These are phyloP conservation scores for Venturia nashicola DNA, from an alignment of 2,329 filamentous ascomycete species.

Conservation along the genomic window DNA sequence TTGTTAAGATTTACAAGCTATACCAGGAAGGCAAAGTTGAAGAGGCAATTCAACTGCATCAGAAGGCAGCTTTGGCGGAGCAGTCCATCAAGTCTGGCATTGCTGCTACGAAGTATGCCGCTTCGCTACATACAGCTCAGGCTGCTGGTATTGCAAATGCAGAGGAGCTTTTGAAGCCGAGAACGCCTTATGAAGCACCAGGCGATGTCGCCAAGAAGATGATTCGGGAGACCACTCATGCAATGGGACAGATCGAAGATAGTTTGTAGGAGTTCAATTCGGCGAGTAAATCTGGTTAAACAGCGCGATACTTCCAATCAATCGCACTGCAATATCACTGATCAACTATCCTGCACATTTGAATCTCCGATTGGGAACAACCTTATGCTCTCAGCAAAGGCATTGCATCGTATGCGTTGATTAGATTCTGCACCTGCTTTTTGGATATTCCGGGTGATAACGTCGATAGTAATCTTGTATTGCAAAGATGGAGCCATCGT, in stretches of 20 bases:
- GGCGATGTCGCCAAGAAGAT: background rate
- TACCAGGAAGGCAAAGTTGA: conserved; percentile 44
- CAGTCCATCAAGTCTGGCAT: conserved; percentile 54
- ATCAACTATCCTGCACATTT: too few species aligned
- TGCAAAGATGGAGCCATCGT: too few species aligned
- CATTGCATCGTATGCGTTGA: too few species aligned
- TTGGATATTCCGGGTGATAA: too few species aligned
- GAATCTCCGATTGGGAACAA: too few species aligned
- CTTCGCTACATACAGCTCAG: conserved; percentile 45
- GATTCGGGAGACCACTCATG: background rate
- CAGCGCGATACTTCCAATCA: too few species aligned
- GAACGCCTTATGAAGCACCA: conserved; percentile 41
- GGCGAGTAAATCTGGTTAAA: background rate
- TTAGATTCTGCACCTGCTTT: too few species aligned
- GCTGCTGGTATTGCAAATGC: conserved; percentile 48
- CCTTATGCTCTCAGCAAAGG: too few species aligned
- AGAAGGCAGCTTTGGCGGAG: conserved; percentile 52
- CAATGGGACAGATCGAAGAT: background rate
- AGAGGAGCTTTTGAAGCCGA: conserved; percentile 44
- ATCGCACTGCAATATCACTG: too few species aligned
- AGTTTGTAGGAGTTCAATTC: background rate
- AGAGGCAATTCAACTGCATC: conserved; percentile 49
- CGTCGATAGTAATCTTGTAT: too few species aligned
- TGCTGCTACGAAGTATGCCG: conserved; percentile 56
- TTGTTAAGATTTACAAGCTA: conserved; percentile 48